phyloP scores from a whole-genome alignment of 2,329 filamentous ascomycete genomes.

The Ceratocystis harringtonii region DNA sequence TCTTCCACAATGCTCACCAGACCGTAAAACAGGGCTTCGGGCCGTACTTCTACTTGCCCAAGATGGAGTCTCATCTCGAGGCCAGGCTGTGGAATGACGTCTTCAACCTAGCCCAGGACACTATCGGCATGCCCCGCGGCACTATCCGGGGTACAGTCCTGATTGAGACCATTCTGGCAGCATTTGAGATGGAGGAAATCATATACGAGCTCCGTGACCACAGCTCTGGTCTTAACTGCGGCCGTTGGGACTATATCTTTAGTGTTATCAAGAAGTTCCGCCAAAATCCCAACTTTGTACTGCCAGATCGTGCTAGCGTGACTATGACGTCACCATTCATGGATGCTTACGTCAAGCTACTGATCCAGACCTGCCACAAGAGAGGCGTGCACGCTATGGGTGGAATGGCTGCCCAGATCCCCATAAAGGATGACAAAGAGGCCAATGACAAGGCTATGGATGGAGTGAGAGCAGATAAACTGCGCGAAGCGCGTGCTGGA shows the following conservation, averaged over 20 bases:
- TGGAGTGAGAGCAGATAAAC: slow-evolving; percentile 82
- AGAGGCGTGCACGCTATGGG: slow-evolving; percentile 98
- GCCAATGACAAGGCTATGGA: slow-evolving; percentile 95
- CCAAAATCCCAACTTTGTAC: slow-evolving; percentile 79
- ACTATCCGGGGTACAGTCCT: slow-evolving; percentile 90
- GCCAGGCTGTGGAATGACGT: slow-evolving; percentile 95
- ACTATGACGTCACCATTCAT: slow-evolving; percentile 99
- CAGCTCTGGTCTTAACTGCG: slow-evolving; percentile 91
- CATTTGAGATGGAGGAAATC: slow-evolving; percentile 99
- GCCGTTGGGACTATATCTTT: slow-evolving; percentile 99
- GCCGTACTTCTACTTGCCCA: slow-evolving; percentile 95
- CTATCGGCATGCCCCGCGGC: slow-evolving; percentile 72
- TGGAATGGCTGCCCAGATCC: slow-evolving; percentile 97
- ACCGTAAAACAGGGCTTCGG: slow-evolving; percentile 69
- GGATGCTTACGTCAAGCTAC: slow-evolving; percentile 88
- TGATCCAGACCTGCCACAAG: slow-evolving; percentile 96
- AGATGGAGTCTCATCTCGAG: slow-evolving; percentile 97
- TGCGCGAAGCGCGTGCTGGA: slow-evolving; percentile 85
- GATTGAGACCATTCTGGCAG: slow-evolving; percentile 94
- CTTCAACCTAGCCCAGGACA: slow-evolving; percentile 92
- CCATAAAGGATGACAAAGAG: slow-evolving; percentile 83
- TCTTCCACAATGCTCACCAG: slow-evolving; percentile 95
- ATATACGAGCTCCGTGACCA: slow-evolving; percentile 98
- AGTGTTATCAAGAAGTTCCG: slow-evolving; percentile 99
- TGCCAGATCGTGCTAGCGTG: slow-evolving; percentile 78